Conservation (phyloP, 2,329 filamentous ascomycete genomes). For the Geosmithia putterillii region DNA sequence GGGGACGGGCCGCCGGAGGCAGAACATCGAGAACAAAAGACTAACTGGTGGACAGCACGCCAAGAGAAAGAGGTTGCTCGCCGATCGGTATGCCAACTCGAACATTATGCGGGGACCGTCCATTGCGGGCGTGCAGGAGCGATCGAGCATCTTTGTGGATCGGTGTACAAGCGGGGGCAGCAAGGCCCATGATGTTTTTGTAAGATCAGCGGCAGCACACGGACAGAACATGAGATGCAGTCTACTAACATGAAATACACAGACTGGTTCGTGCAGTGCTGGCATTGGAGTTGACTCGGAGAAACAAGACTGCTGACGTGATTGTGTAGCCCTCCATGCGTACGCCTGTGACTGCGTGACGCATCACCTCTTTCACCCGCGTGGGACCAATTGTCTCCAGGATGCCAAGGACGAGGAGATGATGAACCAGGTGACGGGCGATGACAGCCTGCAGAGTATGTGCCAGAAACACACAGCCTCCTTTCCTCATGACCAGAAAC, state of each 20-base stretch:
- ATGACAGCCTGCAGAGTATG: conserved; percentile 55
- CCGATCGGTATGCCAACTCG: conserved; percentile 56
- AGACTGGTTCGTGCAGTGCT: neutral
- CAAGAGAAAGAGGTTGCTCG: conserved; percentile 48
- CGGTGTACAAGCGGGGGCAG: conserved; percentile 33
- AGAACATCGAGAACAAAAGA: too few relatives aligned
- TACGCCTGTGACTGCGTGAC: conserved; percentile 60
- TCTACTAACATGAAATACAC: neutral
- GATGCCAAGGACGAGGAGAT: conserved; percentile 44
- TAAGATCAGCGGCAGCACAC: conserved; percentile 16
- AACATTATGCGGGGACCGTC: conserved; percentile 47
- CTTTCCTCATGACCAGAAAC: neutral
- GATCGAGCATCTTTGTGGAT: conserved; percentile 41
- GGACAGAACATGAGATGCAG: neutral
- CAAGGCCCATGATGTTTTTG: conserved; percentile 47
- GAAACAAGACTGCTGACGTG: conserved; percentile 8
- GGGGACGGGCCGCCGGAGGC: too few relatives aligned
- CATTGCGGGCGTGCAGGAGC: conserved; percentile 43
- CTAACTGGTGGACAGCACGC: conserved; percentile 34
- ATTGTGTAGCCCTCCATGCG: conserved; percentile 37
- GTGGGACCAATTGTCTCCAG: conserved; percentile 48
- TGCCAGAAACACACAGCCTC: conserved; percentile 7
- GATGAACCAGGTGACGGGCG: conserved; percentile 57
- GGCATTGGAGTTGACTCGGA: neutral
- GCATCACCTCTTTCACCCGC: conserved; percentile 56